These are phyloP conservation scores for Sugiyamaella japonica DNA, from an alignment of 1,139 yeast species.

Conservation along the genomic window DNA sequence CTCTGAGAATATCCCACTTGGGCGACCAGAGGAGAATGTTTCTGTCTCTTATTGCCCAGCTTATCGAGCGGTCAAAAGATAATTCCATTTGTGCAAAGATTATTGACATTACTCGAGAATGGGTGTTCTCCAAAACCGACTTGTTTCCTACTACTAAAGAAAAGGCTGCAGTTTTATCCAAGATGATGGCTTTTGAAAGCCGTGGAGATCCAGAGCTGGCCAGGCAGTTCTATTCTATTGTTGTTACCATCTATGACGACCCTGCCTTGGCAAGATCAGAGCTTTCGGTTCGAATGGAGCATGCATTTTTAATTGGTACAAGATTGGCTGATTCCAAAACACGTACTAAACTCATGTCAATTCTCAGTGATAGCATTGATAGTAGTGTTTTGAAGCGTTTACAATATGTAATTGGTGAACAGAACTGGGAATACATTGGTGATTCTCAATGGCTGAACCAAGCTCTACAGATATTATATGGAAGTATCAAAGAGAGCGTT, in stretches of 20 bases:
- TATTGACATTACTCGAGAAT: conserved; percentile 72
- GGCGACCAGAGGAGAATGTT: conserved; percentile 95
- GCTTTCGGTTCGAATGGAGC: conserved; percentile 92
- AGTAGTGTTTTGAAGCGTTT: conserved; percentile 75
- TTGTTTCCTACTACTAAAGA: conserved; percentile 94
- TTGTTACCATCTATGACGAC: conserved; percentile 85
- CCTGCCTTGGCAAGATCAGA: conserved; percentile 80
- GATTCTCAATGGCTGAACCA: conserved; percentile 96
- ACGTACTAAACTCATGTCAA: conserved; percentile 75
- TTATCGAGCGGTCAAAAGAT: conserved; percentile 86
- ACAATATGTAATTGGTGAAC: conserved; percentile 83
- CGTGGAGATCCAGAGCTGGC: conserved; percentile 83
- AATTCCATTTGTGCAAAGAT: conserved; percentile 72
- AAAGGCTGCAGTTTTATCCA: conserved; percentile 89
- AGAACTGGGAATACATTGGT: conserved; percentile 93
- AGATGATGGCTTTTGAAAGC: conserved; percentile 90
- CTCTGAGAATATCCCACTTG: conserved; percentile 74
- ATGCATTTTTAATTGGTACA: conserved; percentile 94
- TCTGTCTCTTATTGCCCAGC: conserved; percentile 79
- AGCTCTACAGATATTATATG: conserved; percentile 83
- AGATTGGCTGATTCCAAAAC: conserved; percentile 74
- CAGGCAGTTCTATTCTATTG: conserved; percentile 78
- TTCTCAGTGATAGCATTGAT: conserved; percentile 79
- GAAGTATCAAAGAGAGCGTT: conserved; percentile 49
- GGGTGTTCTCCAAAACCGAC: conserved; percentile 86